Conservation (phyloP, 495 filamentous ascomycete genomes). For the Neurospora africana region DNA sequence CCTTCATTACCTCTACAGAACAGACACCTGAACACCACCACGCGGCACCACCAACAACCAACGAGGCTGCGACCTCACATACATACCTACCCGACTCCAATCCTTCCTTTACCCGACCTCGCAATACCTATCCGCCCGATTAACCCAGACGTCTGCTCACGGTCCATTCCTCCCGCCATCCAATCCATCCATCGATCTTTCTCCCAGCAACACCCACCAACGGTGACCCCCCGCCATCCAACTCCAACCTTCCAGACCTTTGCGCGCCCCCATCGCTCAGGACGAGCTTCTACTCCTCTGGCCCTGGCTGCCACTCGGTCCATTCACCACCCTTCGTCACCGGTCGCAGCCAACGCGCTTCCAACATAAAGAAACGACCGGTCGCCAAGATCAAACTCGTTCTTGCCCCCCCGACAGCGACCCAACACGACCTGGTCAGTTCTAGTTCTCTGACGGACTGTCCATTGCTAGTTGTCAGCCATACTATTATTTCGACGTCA, state of each 20-base stretch:
- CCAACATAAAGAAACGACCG: background rate
- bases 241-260: background rate
- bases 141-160: background rate
- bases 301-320: background rate
- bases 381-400: background rate
- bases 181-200: background rate
- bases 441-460: background rate
- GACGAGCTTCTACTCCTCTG: background rate
- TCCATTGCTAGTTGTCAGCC: background rate
- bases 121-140: background rate
- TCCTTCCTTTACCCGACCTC: background rate
- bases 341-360: background rate
- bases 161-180: background rate
- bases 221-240: background rate
- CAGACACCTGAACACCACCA: background rate
- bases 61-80: background rate
- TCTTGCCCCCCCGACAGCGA: background rate
- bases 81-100: background rate
- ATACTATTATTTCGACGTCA: background rate
- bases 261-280: background rate
- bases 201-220: background rate
- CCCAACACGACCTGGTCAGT: background rate
- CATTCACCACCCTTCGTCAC: background rate
- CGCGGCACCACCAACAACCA: background rate
- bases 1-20: background rate